Percentiles rank a stretch among this genome's conserved stretches.
phyloP scores from a whole-genome alignment of 1,139 yeast species.

The Zhuliangozyma blackwelliae region DNA sequence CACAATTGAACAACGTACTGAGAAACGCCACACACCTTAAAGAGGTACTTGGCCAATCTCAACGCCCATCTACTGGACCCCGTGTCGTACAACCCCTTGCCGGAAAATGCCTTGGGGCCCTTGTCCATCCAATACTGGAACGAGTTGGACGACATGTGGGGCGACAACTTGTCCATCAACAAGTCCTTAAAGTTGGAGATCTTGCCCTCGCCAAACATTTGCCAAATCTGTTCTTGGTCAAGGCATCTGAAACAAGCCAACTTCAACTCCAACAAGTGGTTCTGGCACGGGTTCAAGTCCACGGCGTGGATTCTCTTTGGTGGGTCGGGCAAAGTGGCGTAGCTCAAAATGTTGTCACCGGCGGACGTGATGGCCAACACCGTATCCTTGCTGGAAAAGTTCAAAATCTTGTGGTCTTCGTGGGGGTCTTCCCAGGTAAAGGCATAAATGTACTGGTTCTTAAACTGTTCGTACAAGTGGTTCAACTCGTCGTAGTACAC shows the following conservation, averaged over 20 bases:
- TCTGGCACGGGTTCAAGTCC: slow-evolving; percentile 79
- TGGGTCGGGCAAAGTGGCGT: slow-evolving; percentile 66
- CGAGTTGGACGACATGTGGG: slow-evolving; percentile 73
- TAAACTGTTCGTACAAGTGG: slow-evolving; percentile 66
- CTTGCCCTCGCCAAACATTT: slow-evolving; percentile 71
- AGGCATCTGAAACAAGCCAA: slow-evolving; percentile 64
- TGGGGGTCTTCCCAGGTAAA: slow-evolving; percentile 91
- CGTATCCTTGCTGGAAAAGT: slow-evolving; percentile 59
- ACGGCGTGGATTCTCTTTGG: slow-evolving; percentile 81
- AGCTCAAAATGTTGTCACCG: slow-evolving; percentile 74
- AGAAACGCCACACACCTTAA: slow-evolving; percentile 52
- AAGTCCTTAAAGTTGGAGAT: slow-evolving; percentile 44
- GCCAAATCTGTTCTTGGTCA: slow-evolving; percentile 62
- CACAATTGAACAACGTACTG: slow-evolving; percentile 54
- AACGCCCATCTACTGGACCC: slow-evolving; percentile 88
- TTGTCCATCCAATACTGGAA: slow-evolving; percentile 75
- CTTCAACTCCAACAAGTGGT: slow-evolving; percentile 73
- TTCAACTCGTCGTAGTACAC: slow-evolving; percentile 73
- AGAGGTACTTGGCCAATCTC: slow-evolving; percentile 58
- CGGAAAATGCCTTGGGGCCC: slow-evolving; percentile 57
- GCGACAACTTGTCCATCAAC: slow-evolving; percentile 53
- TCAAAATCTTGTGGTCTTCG: slow-evolving; percentile 67
- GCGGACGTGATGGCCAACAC: slow-evolving; percentile 84
- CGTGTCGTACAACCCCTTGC: slow-evolving; percentile 64
- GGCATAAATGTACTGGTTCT: slow-evolving; percentile 75